Percentiles rank a stretch among this genome's conserved stretches.
phyloP scores from a whole-genome alignment of 306 rosid species.

The Carpinus fangiana region DNA sequence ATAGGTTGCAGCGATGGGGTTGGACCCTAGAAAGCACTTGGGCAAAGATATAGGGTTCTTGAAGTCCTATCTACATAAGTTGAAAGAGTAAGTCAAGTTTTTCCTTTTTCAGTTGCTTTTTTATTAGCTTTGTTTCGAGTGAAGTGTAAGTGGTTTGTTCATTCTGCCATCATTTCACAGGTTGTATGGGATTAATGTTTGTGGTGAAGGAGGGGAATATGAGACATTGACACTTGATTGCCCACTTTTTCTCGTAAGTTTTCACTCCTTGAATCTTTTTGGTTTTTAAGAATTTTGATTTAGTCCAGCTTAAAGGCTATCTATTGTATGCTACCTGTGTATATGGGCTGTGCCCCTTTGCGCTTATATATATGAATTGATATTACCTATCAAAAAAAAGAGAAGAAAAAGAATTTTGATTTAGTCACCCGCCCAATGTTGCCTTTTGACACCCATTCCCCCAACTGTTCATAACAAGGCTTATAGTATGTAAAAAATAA shows the following conservation, averaged over 20 bases:
- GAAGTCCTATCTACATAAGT: conserved; percentile 73
- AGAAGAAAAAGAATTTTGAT: no score
- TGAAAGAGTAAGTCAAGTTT: conserved; percentile 66
- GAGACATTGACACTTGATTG: conserved; percentile 95
- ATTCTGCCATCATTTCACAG: conserved; percentile 38
- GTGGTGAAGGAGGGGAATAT: conserved; percentile 99
- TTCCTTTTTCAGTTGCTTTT: conserved; percentile 7
- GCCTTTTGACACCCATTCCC: conserved; percentile 1
- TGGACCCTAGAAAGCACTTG: conserved; percentile 91
- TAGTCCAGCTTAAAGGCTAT: no score
- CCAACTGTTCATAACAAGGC: not conserved
- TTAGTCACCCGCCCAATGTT: conserved; percentile 16
- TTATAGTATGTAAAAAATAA: not conserved
- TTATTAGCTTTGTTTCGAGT: not conserved
- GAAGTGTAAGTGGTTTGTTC: not conserved
- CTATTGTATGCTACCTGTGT: no score
- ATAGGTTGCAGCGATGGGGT: conserved; percentile 97
- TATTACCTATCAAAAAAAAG: no score
- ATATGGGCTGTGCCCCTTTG: no score
- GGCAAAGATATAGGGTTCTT: conserved; percentile 78
- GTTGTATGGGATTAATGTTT: conserved; percentile 82
- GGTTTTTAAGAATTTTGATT: conserved; percentile 3
- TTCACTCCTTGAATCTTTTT: conserved; percentile 16
- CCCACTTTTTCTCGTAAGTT: conserved; percentile 82
- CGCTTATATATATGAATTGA: no score